These are phyloP conservation scores for Xylaria grammica DNA, from an alignment of 495 filamentous ascomycete species.

Conservation along the genomic window DNA sequence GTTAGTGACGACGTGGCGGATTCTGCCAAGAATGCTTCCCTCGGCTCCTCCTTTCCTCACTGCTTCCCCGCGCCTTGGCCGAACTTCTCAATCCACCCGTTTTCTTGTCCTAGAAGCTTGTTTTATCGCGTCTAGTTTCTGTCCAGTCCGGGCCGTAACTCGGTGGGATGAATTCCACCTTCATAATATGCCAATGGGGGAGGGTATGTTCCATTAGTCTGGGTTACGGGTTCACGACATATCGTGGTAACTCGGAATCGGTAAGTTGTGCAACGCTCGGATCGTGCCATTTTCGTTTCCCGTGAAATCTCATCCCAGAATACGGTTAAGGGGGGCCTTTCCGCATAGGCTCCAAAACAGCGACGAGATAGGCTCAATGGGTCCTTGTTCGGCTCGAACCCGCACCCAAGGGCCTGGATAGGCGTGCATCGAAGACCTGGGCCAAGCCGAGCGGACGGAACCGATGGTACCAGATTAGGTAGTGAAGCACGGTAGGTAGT, in stretches of 20 bases:
- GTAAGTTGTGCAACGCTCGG: not conserved
- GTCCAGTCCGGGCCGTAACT: no score
- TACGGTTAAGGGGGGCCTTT: not conserved
- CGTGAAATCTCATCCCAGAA: not conserved
- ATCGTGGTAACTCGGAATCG: constrained; percentile 2
- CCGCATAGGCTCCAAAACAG: not conserved
- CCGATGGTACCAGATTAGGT: not conserved
- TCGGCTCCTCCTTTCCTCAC: constrained; percentile 9
- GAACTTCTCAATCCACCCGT: not conserved
- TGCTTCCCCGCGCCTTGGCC: constrained; percentile 12
- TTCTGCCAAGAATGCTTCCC: not conserved
- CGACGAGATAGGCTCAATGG: no score
- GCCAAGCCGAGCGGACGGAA: not conserved
- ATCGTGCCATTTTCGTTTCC: not conserved
- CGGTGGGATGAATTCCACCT: no score
- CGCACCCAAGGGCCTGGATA: not conserved
- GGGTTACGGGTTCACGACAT: not conserved
- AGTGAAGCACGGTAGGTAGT: not conserved
- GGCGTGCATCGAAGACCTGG: not conserved
- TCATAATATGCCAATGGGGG: no score
- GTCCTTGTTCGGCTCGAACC: not conserved
- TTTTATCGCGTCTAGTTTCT: no score
- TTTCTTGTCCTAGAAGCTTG: not conserved
- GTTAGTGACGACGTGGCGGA: not conserved
- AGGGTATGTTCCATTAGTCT: not conserved